phyloP scores from a whole-genome alignment of 306 rosid genomes.

The Luffa aegyptiaca region DNA sequence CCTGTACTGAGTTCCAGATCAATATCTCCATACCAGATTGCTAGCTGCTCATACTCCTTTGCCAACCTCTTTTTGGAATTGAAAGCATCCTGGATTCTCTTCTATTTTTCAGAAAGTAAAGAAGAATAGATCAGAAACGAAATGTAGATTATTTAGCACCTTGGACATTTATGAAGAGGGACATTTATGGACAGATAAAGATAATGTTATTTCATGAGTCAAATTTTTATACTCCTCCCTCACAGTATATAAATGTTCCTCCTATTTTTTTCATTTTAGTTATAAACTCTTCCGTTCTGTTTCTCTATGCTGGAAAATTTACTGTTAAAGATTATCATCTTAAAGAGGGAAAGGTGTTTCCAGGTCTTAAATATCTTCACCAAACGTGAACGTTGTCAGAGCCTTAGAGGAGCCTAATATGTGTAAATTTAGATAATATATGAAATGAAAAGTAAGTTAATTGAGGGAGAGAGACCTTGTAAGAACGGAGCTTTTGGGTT shows the following conservation, averaged over 20 bases:
- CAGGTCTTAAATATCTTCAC: neutral
- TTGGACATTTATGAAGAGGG: neutral
- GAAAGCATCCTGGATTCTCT: slow-evolving; percentile 64
- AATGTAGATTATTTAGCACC: neutral
- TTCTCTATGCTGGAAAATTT: neutral
- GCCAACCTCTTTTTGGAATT: slow-evolving; percentile 58
- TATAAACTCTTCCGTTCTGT: neutral
- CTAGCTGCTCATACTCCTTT: slow-evolving; percentile 78
- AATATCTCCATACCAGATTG: slow-evolving; percentile 73
- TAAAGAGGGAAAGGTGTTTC: neutral
- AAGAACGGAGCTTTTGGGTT: slow-evolving; percentile 59
- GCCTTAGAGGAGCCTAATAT: neutral
- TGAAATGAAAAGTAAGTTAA: neutral
- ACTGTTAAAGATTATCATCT: neutral
- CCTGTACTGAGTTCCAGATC: slow-evolving; percentile 21
- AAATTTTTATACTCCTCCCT: neutral
- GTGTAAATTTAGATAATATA: neutral
- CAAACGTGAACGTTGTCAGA: neutral
- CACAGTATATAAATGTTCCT: neutral
- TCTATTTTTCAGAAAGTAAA: slow-evolving; percentile 25
- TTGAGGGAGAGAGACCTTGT: slow-evolving; percentile 41
- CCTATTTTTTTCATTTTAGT: neutral
- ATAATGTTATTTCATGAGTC: neutral
- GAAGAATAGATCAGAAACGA: slow-evolving; percentile 3
- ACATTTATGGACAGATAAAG: neutral